phyloP scores from a whole-genome alignment of 495 filamentous ascomycete species.

The Podospora conica region DNA sequence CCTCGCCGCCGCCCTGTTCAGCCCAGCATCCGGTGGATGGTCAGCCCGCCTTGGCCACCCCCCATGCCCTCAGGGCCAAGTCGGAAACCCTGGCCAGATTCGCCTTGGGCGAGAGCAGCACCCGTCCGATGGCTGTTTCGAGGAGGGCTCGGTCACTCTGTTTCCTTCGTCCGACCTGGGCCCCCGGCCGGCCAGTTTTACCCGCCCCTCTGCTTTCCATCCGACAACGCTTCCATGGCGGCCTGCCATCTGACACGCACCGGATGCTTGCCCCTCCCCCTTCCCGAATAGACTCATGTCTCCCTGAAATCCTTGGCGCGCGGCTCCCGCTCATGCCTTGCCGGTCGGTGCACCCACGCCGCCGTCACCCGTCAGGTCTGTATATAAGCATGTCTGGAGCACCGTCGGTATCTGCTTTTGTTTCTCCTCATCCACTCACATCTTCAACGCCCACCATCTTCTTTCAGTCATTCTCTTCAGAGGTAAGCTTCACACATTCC shows the following conservation, averaged over 20 bases:
- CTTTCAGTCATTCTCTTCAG: conserved; percentile 45
- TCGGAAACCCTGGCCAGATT: neutral
- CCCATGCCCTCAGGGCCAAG: neutral
- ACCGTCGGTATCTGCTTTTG: conserved; percentile 19
- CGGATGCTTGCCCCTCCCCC: conserved; percentile 36
- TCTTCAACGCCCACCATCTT: conserved; percentile 22
- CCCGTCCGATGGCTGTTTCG: neutral
- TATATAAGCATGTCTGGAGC: conserved; percentile 37
- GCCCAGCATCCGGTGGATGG: neutral
- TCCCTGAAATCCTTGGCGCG: conserved; percentile 36
- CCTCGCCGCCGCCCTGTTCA: conserved; percentile 6
- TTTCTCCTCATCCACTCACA: conserved; percentile 35
- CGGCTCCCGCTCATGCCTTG: conserved; percentile 34
- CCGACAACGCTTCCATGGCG: conserved; percentile 26
- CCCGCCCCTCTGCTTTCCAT: conserved; percentile 29
- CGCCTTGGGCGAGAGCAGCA: neutral
- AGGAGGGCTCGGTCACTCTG: conserved; percentile 14
- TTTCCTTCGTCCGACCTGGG: conserved; percentile 18
- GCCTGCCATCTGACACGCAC: conserved; percentile 41
- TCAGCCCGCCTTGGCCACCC: neutral
- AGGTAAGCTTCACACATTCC: conserved; percentile 28
- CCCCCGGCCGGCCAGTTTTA: conserved; percentile 36
- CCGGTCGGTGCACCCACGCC: conserved; percentile 19
- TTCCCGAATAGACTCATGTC: conserved; percentile 35
- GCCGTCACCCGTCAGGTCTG: conserved; percentile 13